phyloP scores from a whole-genome alignment of 2,329 filamentous ascomycete species.

The Thyridium curvatum region DNA sequence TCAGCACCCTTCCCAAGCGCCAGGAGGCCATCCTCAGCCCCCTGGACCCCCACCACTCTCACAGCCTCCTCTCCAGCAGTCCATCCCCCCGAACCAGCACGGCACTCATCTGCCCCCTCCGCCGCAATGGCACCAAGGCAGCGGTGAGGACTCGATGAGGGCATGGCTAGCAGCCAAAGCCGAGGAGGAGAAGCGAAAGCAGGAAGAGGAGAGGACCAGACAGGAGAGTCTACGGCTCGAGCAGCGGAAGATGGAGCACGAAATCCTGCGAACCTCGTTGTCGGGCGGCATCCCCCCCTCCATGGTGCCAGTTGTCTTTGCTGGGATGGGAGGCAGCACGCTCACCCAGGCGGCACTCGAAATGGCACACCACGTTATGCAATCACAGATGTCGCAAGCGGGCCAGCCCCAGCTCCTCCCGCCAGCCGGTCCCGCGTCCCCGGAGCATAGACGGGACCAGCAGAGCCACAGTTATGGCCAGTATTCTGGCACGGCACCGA shows the following conservation, averaged over 20 bases:
- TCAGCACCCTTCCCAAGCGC: conserved; percentile 31
- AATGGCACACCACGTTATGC: conserved; percentile 62
- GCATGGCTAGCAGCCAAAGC: conserved; percentile 65
- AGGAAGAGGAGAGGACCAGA: conserved; percentile 66
- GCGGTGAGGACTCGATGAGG: conserved; percentile 61
- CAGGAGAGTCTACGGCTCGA: conserved; percentile 63
- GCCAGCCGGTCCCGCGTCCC: conserved; percentile 39
- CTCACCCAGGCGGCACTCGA: conserved; percentile 57
- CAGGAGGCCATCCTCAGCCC: conserved; percentile 12
- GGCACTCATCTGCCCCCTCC: conserved; percentile 54
- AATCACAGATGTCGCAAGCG: conserved; percentile 43
- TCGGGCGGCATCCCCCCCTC: conserved; percentile 65
- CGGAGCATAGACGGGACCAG: conserved; percentile 49
- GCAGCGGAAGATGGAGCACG: conserved; percentile 66
- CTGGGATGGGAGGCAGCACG: conserved; percentile 60
- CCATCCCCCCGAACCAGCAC: conserved; percentile 29
- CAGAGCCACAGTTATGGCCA: conserved; percentile 33
- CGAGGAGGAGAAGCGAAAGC: conserved; percentile 66
- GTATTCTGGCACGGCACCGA: conserved; percentile 31
- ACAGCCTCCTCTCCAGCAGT: conserved; percentile 18
- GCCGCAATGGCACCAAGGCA: conserved; percentile 59
- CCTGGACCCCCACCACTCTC: conserved; percentile 13
- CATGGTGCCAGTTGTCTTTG: conserved; percentile 70
- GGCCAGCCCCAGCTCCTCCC: conserved; percentile 45
- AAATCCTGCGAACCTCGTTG: conserved; percentile 64